Evolutionary conservation across 495 filamentous ascomycete species (phyloP), one percentile per base, ranked within the genome.

Genomic region (Hypoxylon rickii): DNA sequence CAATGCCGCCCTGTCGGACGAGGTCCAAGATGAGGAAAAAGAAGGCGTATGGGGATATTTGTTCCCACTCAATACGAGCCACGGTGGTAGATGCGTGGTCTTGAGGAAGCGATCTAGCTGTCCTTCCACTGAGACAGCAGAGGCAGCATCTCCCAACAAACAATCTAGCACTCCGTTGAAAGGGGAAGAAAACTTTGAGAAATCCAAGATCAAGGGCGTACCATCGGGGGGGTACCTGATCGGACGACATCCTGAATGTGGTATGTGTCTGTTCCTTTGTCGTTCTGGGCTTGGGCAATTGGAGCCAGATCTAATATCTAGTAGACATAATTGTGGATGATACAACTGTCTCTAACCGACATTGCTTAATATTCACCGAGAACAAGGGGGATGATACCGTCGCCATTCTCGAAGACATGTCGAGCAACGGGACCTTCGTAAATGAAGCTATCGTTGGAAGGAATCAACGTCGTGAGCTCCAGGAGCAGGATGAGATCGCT

Each of bases 21-120:
- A 92, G 33, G 90, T 95, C 0, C 82, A 89, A 41, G 90, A 97
- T 67, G 89, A 91, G 64, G 86, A 89, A 61, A 89, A 84, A 15
- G 90, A 96, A 64, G 90, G 90, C 7, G 90, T 97, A 1, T 98
- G 94, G 95, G 94, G 94, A 10, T 98, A 98, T 59, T 76, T 98
- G 3, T 81, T 96, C 50, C 90, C 93, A 12, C 69, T 96, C 16
- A 84, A 92, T 66, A 78, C 82, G 21, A 79, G 79, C 31, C 81
- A 86, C 42, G 85, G 82, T 12, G 81, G 86, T n/a, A 75, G 70
- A 10, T 76, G 84, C 18, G 75, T 95, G 32, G 89, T 96, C 7
- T 67, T 96, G 65, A 86, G 78, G 69, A 87, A 80, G 57, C 78
- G 90, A 19, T 75, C 76, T 36, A 73, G 79, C 3, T 96, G 92